Conservation (phyloP, 1,284 basidiomycete species). For the Cryptococcus maquisensis region DNA sequence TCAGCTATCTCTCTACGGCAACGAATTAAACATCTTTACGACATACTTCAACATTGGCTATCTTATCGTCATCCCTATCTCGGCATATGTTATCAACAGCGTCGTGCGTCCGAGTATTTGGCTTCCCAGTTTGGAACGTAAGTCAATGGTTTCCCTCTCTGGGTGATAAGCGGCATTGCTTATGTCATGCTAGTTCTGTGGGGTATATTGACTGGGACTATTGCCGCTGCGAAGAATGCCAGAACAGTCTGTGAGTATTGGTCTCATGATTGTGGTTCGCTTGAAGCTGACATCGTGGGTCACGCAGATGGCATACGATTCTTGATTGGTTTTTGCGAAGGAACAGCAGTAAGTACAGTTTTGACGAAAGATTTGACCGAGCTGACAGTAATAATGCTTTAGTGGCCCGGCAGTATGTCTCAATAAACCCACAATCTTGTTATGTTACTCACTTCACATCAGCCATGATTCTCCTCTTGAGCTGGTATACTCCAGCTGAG, state of each 20-base stretch:
- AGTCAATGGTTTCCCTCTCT: not conserved
- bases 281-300: too few species aligned
- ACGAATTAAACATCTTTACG: constrained; percentile 15
- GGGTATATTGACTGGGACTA: constrained; percentile 11
- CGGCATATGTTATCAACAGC: constrained; percentile 12
- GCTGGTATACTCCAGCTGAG: constrained; percentile 23
- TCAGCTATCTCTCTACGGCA: constrained; percentile 3
- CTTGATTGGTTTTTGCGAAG: constrained; percentile 17
- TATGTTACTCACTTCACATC: not conserved
- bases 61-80: constrained; percentile 13
- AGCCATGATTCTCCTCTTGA: constrained; percentile 12
- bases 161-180: not conserved
- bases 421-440: not conserved
- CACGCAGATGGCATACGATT: constrained; percentile 11
- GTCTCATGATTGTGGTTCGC: too few species aligned
- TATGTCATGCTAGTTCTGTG: constrained; percentile 4
- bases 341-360: constrained; percentile 13
- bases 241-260: constrained; percentile 10
- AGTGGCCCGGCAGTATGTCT: too few species aligned
- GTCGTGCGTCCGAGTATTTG: constrained; percentile 15
- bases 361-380: not conserved
- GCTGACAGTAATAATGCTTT: too few species aligned
- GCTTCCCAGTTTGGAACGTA: constrained; percentile 11
- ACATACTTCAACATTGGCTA: constrained; percentile 18
- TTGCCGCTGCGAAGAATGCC: constrained; percentile 6